Base-by-base conservation (phyloP, 176 grass and related monocot species). In the Bonia amplexicaulis region DNA sequence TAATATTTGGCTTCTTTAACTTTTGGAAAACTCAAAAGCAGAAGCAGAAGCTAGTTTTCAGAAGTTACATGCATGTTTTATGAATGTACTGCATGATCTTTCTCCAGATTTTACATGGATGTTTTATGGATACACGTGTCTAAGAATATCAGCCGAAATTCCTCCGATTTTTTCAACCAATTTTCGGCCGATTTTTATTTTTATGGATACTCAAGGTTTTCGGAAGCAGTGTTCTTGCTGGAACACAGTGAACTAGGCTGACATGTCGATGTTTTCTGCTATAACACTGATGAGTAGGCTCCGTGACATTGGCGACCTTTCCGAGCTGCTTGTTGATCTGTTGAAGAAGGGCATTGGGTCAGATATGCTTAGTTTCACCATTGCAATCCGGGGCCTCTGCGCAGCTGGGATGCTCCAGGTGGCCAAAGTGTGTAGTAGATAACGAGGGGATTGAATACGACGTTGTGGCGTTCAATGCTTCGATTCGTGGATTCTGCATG, bases 231-330 rank as follows among this genome's bases (percentile, higher is more conserved):
- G 68, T 62, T 22, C 64, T 89, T 94, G 74, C 74, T 94, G 80
- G 89, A 94, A 77, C 77, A 31, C 65, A 89, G 78, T 67, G 48
- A 47, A 33, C 31, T 33, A 33, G 31, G 31, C 31, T 33, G 31
- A 3, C 35, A 80, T 12, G 73, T 83, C 15, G 87, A 92, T 79
- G 81, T 75, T 3, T 82, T 86, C 57, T 88, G 73, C 45, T 92
- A 84, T 74, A 90, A 92, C 88, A 92, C 87, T 90, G 46, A 90
- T 92, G 92, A 85, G 85, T 80, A 88, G 92, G 72, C 62, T 94
- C 25, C 82, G 68, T 39, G 87, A 92, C 17, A 26, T 83, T 47
- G 78, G 47, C 80, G 68, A 84, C 66, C 82, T 73, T 66, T 16
- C 80, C 49, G 68, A 17, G 73, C 74, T 91, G 16, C 44, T 90